These are phyloP conservation scores for Huntiella bhutanensis DNA, from an alignment of 2,329 filamentous ascomycete genomes.

Conservation along the genomic window DNA sequence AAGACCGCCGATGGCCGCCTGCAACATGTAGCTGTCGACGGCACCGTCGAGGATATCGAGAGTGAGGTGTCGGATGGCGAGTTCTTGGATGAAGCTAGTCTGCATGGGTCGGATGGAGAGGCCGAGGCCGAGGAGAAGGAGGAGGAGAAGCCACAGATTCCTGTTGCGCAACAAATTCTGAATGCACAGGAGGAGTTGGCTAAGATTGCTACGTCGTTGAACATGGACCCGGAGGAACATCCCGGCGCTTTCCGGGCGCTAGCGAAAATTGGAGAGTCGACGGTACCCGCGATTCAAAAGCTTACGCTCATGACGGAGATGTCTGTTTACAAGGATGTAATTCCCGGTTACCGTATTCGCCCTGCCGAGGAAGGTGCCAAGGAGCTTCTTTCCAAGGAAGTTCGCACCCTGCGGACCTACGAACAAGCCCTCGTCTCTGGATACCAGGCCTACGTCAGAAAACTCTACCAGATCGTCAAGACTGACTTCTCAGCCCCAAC, in stretches of 20 bases:
- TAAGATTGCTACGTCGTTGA: slow-evolving; percentile 59
- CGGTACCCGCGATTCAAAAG: slow-evolving; percentile 60
- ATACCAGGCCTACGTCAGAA: slow-evolving; percentile 70
- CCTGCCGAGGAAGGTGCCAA: slow-evolving; percentile 53
- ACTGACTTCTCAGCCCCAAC: slow-evolving; percentile 21
- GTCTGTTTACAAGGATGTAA: slow-evolving; percentile 85
- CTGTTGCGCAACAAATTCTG: slow-evolving; percentile 60
- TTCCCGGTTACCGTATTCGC: slow-evolving; percentile 88
- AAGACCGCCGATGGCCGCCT: slow-evolving; percentile 64
- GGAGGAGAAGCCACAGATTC: slow-evolving; percentile 39
- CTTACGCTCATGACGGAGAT: slow-evolving; percentile 72
- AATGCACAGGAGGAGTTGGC: slow-evolving; percentile 87
- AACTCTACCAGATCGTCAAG: slow-evolving; percentile 50
- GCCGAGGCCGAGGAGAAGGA: slow-evolving; percentile 29
- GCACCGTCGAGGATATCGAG: slow-evolving; percentile 41
- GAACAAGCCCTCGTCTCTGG: slow-evolving; percentile 73
- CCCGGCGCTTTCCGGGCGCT: slow-evolving; percentile 60
- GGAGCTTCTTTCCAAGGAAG: slow-evolving; percentile 80
- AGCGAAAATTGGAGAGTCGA: slow-evolving; percentile 51
- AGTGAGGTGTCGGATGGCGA: slow-evolving; percentile 31
- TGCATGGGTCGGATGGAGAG: slow-evolving; percentile 33
- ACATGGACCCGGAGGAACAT: slow-evolving; percentile 87
- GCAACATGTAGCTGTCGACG: slow-evolving; percentile 37
- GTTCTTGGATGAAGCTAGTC: slow-evolving; percentile 39
- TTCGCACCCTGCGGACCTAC: slow-evolving; percentile 61